Base-by-base conservation (phyloP, 257 asterid genomes). In the Solanum gracilifrons region DNA sequence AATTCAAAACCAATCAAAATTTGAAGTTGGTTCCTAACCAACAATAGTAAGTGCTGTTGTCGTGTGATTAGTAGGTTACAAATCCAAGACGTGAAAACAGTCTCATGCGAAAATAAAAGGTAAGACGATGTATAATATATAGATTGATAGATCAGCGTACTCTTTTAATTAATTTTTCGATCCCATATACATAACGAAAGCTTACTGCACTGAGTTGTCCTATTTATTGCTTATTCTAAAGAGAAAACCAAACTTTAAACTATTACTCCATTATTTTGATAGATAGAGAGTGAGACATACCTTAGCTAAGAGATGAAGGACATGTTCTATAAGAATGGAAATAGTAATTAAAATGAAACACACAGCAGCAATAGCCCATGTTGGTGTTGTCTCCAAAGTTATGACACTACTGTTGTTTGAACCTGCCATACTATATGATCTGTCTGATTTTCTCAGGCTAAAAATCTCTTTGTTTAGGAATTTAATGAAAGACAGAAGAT, bases 331-430 rank as follows among this genome's bases (percentile, higher is more conserved):
- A 35, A 94, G 88, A 87, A 95, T 73, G 83, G 98, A 95, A 41
- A 88, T 43, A 6, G 94, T 77, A 1, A 95, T 88, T 86, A 95
- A 71, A 87, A 90, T 41, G 92, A 92, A 93, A 51, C 92, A 94
- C 89, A 95, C 93, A 66, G 90, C 87, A 5, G 96, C 97, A 89
- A 94, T 94, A 35, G 98, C 98, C 96, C 95, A 95, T 3, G 98
- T 89, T 91, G 98, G 93, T 60, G 95, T 94, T 32, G 27, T 37
- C 87, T 90, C 94, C 10, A 94, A 93, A 51, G 92, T 88, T 15
- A 84, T 79, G 10, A 74, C 25, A 9, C 86, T 93, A 9, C 83
- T 91, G 85, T 69, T 73, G 82, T 73, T 85, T 74, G 62, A 7
- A 64, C 29, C 89, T 13, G 88, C 89, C 46, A 88, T 89, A 90